Percentiles rank a stretch among this genome's conserved stretches.
Evolutionary conservation across 2,329 filamentous ascomycete species (phyloP).

Genomic region (Ophiostoma quercus): DNA sequence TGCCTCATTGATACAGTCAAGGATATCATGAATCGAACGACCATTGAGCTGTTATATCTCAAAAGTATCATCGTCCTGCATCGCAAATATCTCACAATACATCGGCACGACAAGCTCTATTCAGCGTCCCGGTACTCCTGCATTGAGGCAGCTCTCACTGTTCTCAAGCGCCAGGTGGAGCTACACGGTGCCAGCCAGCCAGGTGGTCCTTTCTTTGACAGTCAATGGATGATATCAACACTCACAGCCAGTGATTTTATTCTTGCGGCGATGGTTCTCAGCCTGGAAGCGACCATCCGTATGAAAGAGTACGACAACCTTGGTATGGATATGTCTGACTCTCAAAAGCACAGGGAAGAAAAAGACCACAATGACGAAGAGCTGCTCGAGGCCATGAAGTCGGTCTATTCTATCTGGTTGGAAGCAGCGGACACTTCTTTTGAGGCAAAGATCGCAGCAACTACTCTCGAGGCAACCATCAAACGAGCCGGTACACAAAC

Average conservation of each 20-base stretch:
- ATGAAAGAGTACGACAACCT: background rate
- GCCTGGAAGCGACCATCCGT: background rate
- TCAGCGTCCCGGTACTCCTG: background rate
- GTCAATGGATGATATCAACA: background rate
- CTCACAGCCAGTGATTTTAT: background rate
- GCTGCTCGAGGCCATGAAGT: background rate
- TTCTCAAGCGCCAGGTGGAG: background rate
- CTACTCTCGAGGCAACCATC: background rate
- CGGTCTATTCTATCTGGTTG: background rate
- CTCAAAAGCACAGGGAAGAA: background rate
- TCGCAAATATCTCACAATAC: constrained; percentile 23
- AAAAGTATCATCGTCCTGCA: constrained; percentile 36
- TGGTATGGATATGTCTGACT: background rate
- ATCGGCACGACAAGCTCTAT: background rate
- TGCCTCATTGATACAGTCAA: constrained; percentile 31
- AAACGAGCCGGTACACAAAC: background rate
- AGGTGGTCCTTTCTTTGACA: background rate
- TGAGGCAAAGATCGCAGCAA: background rate
- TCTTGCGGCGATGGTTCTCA: background rate
- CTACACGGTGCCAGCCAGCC: background rate
- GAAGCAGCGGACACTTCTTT: background rate
- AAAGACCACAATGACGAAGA: background rate
- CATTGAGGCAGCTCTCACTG: background rate
- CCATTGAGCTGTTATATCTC: constrained; percentile 33
- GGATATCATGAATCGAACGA: constrained; percentile 31